Percentiles rank a stretch among this genome's conserved stretches.
These are phyloP conservation scores for Cornus controversa DNA, from an alignment of 148 eudicot genomes.

Conservation along the genomic window DNA sequence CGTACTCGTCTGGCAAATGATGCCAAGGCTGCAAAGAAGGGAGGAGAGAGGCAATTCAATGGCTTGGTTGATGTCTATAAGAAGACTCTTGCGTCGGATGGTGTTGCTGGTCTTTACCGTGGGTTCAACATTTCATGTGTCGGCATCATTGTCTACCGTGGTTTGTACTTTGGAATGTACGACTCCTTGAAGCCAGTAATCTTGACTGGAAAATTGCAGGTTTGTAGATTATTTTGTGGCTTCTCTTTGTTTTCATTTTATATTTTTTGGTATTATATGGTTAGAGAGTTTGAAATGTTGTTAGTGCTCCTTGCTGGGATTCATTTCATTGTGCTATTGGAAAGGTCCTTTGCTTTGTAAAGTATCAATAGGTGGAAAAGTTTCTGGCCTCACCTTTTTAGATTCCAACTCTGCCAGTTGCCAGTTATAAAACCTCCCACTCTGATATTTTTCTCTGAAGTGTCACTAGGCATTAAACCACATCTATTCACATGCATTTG, in stretches of 20 bases:
- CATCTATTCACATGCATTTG: not conserved
- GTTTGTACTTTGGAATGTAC: slow-evolving; percentile 70
- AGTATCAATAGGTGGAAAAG: not conserved
- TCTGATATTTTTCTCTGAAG: too few relatives aligned
- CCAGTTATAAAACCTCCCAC: not conserved
- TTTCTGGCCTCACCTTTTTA: not conserved
- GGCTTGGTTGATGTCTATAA: slow-evolving; percentile 68
- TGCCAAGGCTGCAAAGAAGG: slow-evolving; percentile 68
- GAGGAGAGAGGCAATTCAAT: slow-evolving; percentile 70
- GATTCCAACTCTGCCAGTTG: not conserved
- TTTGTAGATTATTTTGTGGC: slow-evolving; percentile 8
- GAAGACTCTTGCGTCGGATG: slow-evolving; percentile 59
- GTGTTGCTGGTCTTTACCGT: slow-evolving; percentile 75
- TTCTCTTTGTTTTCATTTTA: not conserved
- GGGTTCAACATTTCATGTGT: slow-evolving; percentile 77
- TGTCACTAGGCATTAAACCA: too few relatives aligned
- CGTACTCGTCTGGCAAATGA: slow-evolving; percentile 72
- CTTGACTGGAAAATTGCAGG: slow-evolving; percentile 65
- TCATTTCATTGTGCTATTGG: not conserved
- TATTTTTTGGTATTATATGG: too few relatives aligned
- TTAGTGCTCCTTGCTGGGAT: not conserved
- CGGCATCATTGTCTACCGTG: slow-evolving; percentile 77
- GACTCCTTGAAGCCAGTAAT: slow-evolving; percentile 71
- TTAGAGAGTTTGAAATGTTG: not conserved
- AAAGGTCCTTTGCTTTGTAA: not conserved